Conservation (phyloP, 2,329 filamentous ascomycete species). For the Monascus ruber region DNA sequence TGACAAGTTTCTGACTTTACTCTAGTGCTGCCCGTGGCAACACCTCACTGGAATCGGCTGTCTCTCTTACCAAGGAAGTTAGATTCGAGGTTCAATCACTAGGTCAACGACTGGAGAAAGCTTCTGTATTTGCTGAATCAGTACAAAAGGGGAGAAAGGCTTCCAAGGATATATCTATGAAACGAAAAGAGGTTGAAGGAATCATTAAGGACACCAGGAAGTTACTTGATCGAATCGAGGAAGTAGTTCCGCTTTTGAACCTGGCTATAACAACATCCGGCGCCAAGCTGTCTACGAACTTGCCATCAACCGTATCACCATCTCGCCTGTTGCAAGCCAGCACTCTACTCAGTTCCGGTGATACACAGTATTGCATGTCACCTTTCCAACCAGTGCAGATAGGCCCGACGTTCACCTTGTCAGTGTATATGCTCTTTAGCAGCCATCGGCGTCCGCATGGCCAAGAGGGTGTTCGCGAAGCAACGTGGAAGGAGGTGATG, state of each 20-base stretch:
- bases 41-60: constrained; percentile 71
- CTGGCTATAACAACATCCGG: constrained; percentile 91
- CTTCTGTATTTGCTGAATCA: constrained; percentile 49
- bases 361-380: constrained; percentile 64
- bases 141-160: constrained; percentile 21
- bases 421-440: constrained; percentile 88
- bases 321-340: constrained; percentile 87
- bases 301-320: constrained; percentile 76
- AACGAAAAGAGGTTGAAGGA: constrained; percentile 46
- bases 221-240: constrained; percentile 69
- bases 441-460: constrained; percentile 56
- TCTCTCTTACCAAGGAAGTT: constrained; percentile 69
- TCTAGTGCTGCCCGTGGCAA: constrained; percentile 58
- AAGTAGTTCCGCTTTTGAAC: constrained; percentile 83
- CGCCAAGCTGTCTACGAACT: constrained; percentile 66
- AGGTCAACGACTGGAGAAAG: constrained; percentile 61
- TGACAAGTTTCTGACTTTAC: neutral
- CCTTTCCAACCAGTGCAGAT: constrained; percentile 61
- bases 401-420: constrained; percentile 74
- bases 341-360: constrained; percentile 75
- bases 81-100: constrained; percentile 73
- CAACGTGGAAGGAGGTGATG: constrained; percentile 92
- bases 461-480: constrained; percentile 48
- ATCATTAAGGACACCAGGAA: constrained; percentile 66
- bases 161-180: constrained; percentile 42